A percentile compares a stretch with the other conserved stretches of the same genome.
Evolutionary conservation across 768 basidiomycete genomes (phyloP).

Genomic region (Pisolithus tinctorius): DNA sequence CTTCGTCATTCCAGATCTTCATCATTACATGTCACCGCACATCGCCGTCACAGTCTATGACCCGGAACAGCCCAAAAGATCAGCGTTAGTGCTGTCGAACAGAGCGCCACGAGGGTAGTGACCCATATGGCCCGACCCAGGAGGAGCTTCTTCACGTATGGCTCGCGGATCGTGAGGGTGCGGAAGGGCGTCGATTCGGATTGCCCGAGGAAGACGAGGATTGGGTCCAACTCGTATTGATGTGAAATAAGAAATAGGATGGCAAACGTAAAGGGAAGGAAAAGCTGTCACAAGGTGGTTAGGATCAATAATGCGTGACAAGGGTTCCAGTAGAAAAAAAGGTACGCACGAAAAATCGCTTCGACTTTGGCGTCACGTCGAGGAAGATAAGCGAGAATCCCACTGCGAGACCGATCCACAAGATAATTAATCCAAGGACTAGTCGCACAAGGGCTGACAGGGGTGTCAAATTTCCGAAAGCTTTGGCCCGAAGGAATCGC

Average conservation of each 20-base stretch:
- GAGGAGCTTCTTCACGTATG: slow-evolving; percentile 88
- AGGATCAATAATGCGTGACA: slow-evolving; percentile 2
- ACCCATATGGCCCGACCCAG: slow-evolving; percentile 92
- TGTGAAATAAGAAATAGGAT: slow-evolving; percentile 89
- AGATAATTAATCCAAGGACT: slow-evolving; percentile 71
- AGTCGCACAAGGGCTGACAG: slow-evolving; percentile 83
- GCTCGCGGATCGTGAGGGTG: slow-evolving; percentile 85
- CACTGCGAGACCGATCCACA: slow-evolving; percentile 93
- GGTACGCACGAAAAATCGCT: slow-evolving; percentile 85
- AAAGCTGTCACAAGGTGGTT: slow-evolving; percentile 52
- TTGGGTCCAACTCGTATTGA: slow-evolving; percentile 94
- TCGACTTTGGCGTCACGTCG: slow-evolving; percentile 87
- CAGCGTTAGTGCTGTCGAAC: slow-evolving; percentile 77
- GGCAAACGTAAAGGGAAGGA: slow-evolving; percentile 88
- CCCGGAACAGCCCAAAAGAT: slow-evolving; percentile 97
- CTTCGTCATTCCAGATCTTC: slow-evolving; percentile 1
- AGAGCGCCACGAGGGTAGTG: slow-evolving; percentile 64
- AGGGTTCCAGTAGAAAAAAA: background rate
- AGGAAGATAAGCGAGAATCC: slow-evolving; percentile 92
- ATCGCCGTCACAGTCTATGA: slow-evolving; percentile 57
- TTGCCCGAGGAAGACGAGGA: slow-evolving; percentile 88
- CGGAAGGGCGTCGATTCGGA: slow-evolving; percentile 98
- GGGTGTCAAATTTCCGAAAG: slow-evolving; percentile 96
- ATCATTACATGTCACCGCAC: slow-evolving; percentile 1
- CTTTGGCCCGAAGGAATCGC: slow-evolving; percentile 91